These are phyloP conservation scores for Boehmeria nivea DNA, from an alignment of 306 rosid genomes.

Conservation along the genomic window DNA sequence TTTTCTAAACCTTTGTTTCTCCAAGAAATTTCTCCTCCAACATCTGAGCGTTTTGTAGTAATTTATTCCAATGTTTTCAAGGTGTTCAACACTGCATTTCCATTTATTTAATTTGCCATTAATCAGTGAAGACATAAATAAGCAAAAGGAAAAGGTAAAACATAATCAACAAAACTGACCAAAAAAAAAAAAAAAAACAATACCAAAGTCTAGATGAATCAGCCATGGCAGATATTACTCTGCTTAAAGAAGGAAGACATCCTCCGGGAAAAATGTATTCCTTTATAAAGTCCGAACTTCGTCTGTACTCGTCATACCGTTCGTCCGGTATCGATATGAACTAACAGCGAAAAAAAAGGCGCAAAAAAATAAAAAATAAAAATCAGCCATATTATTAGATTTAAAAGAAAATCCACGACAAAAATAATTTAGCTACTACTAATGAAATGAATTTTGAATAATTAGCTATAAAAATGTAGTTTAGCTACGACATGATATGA, in stretches of 20 bases:
- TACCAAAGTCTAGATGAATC: conserved; percentile 64
- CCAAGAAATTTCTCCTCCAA: conserved; percentile 80
- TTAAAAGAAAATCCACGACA: too few relatives aligned
- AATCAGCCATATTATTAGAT: not conserved
- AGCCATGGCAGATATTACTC: conserved; percentile 72
- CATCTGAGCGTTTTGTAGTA: conserved; percentile 69
- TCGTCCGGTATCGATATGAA: conserved; percentile 71
- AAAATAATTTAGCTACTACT: too few relatives aligned
- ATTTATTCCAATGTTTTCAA: conserved; percentile 76
- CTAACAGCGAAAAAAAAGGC: conserved; percentile 25
- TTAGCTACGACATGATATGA: too few relatives aligned
- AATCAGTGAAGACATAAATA: too few relatives aligned
- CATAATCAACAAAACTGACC: too few relatives aligned
- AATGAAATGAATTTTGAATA: too few relatives aligned
- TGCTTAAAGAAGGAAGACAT: conserved; percentile 72
- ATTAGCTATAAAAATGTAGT: too few relatives aligned
- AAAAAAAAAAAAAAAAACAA: conserved; percentile 3
- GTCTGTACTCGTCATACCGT: conserved; percentile 60
- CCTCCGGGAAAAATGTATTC: conserved; percentile 88
- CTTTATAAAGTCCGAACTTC: conserved; percentile 76
- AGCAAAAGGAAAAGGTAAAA: too few relatives aligned
- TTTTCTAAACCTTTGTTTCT: conserved; percentile 42
- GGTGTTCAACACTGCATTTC: conserved; percentile 68
- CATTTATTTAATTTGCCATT: too few relatives aligned
- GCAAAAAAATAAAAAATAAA: not conserved